Percentiles rank a stretch among this genome's conserved stretches.
phyloP scores from a whole-genome alignment of 1,139 yeast genomes.

The Yamadazyma dendronema region DNA sequence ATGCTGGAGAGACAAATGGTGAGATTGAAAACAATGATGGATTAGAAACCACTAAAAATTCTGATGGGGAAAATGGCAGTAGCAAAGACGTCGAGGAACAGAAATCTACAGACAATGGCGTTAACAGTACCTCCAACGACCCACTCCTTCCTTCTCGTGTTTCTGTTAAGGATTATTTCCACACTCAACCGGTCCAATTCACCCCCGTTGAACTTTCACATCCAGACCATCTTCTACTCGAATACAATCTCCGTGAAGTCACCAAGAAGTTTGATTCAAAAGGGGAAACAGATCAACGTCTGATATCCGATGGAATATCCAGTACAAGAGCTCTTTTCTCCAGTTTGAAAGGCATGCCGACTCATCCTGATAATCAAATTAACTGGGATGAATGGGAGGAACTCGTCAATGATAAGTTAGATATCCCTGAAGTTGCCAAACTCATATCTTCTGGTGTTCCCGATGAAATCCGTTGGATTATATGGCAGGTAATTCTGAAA shows the following conservation, averaged over 20 bases:
- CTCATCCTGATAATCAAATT: not conserved
- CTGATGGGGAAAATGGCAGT: too few species aligned
- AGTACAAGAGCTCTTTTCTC: slow-evolving; percentile 42
- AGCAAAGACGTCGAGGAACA: too few species aligned
- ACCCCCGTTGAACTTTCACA: slow-evolving; percentile 11
- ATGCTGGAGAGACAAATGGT: too few species aligned
- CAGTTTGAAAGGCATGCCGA: slow-evolving; percentile 25
- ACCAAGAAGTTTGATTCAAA: slow-evolving; percentile 29
- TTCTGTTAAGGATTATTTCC: slow-evolving; percentile 28
- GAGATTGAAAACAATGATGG: too few species aligned
- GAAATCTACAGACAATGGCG: not conserved
- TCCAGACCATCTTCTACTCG: slow-evolving; percentile 33
- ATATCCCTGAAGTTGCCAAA: slow-evolving; percentile 59
- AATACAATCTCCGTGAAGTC: slow-evolving; percentile 33
- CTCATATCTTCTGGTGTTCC: slow-evolving; percentile 81
- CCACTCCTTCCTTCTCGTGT: slow-evolving; percentile 17
- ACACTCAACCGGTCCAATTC: slow-evolving; percentile 20
- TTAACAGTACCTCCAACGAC: not conserved
- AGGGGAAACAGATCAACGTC: slow-evolving; percentile 39
- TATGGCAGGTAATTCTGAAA: slow-evolving; percentile 90
- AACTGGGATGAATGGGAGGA: slow-evolving; percentile 83
- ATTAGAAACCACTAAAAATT: too few species aligned
- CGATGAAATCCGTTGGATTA: slow-evolving; percentile 75
- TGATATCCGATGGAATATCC: slow-evolving; percentile 57
- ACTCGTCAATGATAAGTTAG: slow-evolving; percentile 9